Conservation (phyloP, 176 grass and related monocot species). For the Oryza australiensis region DNA sequence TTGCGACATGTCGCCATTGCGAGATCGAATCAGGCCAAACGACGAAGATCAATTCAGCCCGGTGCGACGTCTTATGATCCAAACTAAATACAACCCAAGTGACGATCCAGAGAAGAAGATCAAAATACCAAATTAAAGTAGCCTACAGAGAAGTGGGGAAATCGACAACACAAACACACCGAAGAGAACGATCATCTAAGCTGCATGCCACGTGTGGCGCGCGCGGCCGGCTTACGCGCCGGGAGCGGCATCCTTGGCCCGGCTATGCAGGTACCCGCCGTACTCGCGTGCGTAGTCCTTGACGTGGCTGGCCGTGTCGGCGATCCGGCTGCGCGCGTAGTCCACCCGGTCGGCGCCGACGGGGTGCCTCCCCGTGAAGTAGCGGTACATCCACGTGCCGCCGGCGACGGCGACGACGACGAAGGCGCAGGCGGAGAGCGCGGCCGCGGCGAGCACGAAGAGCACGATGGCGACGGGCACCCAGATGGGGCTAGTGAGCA, state of each 20-base stretch:
- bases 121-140: neutral
- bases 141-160: neutral
- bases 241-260: constrained; percentile 93
- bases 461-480: constrained; percentile 56
- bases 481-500: constrained; percentile 94
- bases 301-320: constrained; percentile 67
- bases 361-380: constrained; percentile 82
- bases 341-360: constrained; percentile 73
- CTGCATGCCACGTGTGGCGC: neutral
- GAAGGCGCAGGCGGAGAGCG: constrained; percentile 60
- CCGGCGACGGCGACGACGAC: constrained; percentile 49
- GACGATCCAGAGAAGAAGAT: neutral
- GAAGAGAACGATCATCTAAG: neutral
- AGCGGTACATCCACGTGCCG: constrained; percentile 79
- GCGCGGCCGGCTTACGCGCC: constrained; percentile 47
- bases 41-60: neutral
- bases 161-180: neutral
- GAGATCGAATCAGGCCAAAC: neutral
- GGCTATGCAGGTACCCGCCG: constrained; percentile 65
- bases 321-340: constrained; percentile 82
- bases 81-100: neutral
- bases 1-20: neutral
- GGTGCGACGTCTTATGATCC: neutral
- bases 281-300: constrained; percentile 89
- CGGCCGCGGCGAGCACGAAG: constrained; percentile 39